Evolutionary conservation across 1,284 basidiomycete genomes (phyloP), one percentile per base, ranked within the genome.

Genomic region (Inonotus hispidus): DNA sequence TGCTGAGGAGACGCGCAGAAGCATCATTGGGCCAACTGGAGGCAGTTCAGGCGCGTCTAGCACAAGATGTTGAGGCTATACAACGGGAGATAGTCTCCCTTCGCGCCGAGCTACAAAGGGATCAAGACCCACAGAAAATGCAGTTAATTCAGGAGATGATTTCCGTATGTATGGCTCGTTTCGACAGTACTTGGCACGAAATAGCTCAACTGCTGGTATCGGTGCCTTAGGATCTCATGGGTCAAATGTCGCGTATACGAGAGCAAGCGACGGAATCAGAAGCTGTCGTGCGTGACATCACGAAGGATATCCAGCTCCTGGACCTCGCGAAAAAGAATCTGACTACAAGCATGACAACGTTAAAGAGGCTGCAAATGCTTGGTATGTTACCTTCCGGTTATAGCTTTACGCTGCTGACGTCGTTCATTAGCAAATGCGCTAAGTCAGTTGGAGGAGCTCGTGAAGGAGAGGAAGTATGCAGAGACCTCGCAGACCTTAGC

Each of bases 251-350:
- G 25, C 87, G 88, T 58, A 98, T 98, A 66, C 83, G 93, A 39
- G 94, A 97, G 73, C 96, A 98, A 73, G 93, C 95, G 0, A 91
- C 92, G 0, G 95, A 98, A 72, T 95, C 93, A 11, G 96, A 99
- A 71, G 93, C 92, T 1, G 93, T 98, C 53, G 97, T 99, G 38
- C 83, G 91, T 62, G 87, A 93, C 64, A 97, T 99, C 68, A 99
- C 97, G 4, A 89, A 93, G 66, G 97, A 99, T 72, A 98, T 99
- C 60, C 94, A 98, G 71, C 85, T 90, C 5, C 81, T 99, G 37
- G 97, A 99, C 71, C 78, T 92, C 37, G 95, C 95, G 35, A 99
- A 99, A 81, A 89, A 88, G 74, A 98, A 99, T 70, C 81, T 96
- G 52, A 88, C 90, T 25, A 76, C 84, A 25, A 93, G 92, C 68